Base-by-base conservation (phyloP, 495 filamentous ascomycete species). In the Aspergillus funiculosus region DNA sequence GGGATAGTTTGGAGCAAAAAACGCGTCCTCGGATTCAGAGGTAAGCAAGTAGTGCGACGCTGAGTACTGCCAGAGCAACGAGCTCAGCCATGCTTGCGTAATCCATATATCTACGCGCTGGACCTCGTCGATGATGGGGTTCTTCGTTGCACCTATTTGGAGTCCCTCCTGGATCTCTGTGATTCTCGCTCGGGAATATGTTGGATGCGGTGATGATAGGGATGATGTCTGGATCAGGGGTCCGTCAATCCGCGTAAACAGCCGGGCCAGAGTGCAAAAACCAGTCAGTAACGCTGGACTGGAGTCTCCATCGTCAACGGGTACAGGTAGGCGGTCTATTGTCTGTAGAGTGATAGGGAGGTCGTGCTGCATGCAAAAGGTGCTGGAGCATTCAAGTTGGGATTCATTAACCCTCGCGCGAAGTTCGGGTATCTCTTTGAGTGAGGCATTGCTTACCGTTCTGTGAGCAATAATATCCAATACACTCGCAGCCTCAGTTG, bases 311-410 rank as follows among this genome's bases (percentile, higher is more conserved):
- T 48, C 45, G 9, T 48, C 45, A 15, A 40, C 24, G 1, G 45
- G 45, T 3, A 27, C 26, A 5, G 45, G 45, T 18, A 48, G 29
- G 9, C 35, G 13, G 27, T 36, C 45, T 9, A 48, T 48, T 2
- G 45, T 48, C n/a, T 48, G 45, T 15, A 48, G 36, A 2, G 37
- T 48, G n/a, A 41, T 48, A 0, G 45, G 45, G 8, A 48, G 36
- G 18, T 48, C 37, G 19, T 48, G 37, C 37, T 48, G 45, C 45
- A 48, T 48, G 28, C 45, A 48, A 25, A 48, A 48, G 6, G 45
- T 48, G 17, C 45, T 48, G n/a, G 21, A 24, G 13, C 11, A 13
- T 47, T 37, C 11, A 9, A 37, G 44, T 27, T 31, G 15, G 24
- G 22, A 6, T 19, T n/a, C 7, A 20, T 8, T 21, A 3, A 7